Conservation (phyloP, 2,329 filamentous ascomycete genomes). For the Escovopsis weberi region DNA sequence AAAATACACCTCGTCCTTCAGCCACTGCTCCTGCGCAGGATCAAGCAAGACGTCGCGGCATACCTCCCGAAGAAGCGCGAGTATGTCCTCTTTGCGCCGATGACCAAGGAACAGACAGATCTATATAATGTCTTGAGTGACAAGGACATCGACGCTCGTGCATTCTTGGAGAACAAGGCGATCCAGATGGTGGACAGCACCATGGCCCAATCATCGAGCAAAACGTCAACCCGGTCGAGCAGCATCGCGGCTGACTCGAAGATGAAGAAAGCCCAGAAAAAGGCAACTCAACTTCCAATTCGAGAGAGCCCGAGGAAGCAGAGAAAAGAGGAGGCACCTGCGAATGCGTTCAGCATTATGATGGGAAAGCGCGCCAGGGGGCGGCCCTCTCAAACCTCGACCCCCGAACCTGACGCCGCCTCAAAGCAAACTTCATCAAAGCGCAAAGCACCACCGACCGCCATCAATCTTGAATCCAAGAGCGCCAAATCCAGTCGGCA, state of each 20-base stretch:
- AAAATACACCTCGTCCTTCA: slow-evolving; percentile 91
- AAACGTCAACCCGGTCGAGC: slow-evolving; percentile 24
- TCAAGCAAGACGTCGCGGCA: slow-evolving; percentile 87
- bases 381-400: slow-evolving; percentile 12
- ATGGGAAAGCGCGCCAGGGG: slow-evolving; percentile 29
- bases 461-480: slow-evolving; percentile 36
- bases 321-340: slow-evolving; percentile 11
- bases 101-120: slow-evolving; percentile 82
- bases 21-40: slow-evolving; percentile 70
- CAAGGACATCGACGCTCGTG: slow-evolving; percentile 45
- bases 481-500: slow-evolving; percentile 60
- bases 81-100: slow-evolving; percentile 86
- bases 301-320: slow-evolving; percentile 21
- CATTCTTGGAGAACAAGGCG: slow-evolving; percentile 72
- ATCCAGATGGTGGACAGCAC: slow-evolving; percentile 41
- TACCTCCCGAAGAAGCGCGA: slow-evolving; percentile 92
- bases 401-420: slow-evolving; percentile 9
- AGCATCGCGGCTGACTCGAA: slow-evolving; percentile 13
- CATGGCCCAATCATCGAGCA: slow-evolving; percentile 12
- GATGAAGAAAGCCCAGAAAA: slow-evolving; percentile 5
- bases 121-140: slow-evolving; percentile 57
- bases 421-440: slow-evolving; percentile 13
- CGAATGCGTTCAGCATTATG: slow-evolving; percentile 39
- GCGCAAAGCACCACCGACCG: slow-evolving; percentile 17
- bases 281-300: slow-evolving; percentile 18